Percentiles rank a stretch among this genome's conserved stretches.
Conservation (phyloP, 2,329 filamentous ascomycete species). For the Ophiostoma fasciatum region DNA sequence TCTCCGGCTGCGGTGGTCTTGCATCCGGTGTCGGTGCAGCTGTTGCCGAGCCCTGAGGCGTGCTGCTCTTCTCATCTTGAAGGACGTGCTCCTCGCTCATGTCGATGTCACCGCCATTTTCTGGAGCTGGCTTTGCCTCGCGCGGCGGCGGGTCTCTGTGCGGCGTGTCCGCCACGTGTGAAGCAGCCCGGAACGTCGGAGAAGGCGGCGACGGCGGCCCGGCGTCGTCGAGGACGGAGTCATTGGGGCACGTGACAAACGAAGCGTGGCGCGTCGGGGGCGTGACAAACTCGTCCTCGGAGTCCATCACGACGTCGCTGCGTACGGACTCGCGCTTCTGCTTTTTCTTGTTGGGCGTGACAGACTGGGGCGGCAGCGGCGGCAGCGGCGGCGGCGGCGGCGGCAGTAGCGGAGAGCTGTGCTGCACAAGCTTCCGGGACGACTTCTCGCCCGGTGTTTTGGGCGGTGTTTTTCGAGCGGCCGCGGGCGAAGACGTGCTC, state of each 20-base stretch:
- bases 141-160: background rate
- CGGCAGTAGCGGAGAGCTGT: background rate
- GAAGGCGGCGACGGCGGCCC: slow-evolving; percentile 1
- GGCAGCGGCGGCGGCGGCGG: background rate
- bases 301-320: slow-evolving; percentile 34
- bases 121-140: background rate
- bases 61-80: no score
- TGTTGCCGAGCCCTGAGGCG: no score
- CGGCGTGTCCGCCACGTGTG: slow-evolving; percentile 6
- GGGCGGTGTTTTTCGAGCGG: background rate
- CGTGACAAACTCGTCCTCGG: slow-evolving; percentile 38
- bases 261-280: slow-evolving; percentile 23
- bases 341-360: slow-evolving; percentile 7
- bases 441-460: background rate
- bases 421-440: background rate
- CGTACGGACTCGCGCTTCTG: slow-evolving; percentile 10
- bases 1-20: no score
- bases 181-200: slow-evolving; percentile 1
- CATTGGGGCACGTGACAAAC: slow-evolving; percentile 13
- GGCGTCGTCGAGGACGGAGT: background rate
- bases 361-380: background rate
- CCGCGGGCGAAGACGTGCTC: slow-evolving; percentile 21
- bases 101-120: background rate
- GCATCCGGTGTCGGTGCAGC: no score
- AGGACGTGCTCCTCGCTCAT: background rate